Conservation (phyloP, 208 protist species). For the Acanthamoeba triangularis region DNA sequence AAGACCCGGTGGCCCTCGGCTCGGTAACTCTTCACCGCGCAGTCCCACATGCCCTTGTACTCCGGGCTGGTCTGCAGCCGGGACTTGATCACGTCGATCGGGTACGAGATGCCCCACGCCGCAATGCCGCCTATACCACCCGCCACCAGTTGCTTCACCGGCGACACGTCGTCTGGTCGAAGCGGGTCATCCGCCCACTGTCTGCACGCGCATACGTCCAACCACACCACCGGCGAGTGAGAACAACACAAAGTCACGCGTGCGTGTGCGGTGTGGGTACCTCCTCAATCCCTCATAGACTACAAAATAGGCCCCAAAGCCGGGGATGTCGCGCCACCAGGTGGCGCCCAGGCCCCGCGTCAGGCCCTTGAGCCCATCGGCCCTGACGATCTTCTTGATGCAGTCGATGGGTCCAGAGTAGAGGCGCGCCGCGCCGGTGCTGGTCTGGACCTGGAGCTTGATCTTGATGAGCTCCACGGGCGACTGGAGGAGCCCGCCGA, state of each 20-base stretch:
- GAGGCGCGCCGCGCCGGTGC: neutral
- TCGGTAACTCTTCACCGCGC: conserved; percentile 21
- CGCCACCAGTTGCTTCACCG: conserved; percentile 38
- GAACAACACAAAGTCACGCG: neutral
- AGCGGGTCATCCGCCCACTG: conserved; percentile 28
- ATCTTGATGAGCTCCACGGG: conserved; percentile 73
- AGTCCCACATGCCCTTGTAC: conserved; percentile 29
- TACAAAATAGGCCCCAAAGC: conserved; percentile 82
- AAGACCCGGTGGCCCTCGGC: conserved; percentile 39
- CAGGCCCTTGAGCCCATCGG: conserved; percentile 70
- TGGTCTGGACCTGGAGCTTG: conserved; percentile 39
- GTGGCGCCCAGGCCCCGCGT: conserved; percentile 78
- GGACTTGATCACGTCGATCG: conserved; percentile 61
- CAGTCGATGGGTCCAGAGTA: conserved; percentile 84
- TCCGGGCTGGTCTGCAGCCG: conserved; percentile 25
- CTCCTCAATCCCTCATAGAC: conserved; percentile 75
- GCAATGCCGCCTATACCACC: conserved; percentile 54
- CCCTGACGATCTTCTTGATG: conserved; percentile 76
- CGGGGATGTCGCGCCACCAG: conserved; percentile 75
- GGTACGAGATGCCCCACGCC: conserved; percentile 44
- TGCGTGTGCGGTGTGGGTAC: neutral
- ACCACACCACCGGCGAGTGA: neutral
- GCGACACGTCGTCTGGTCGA: conserved; percentile 37
- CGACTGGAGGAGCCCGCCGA: neutral
- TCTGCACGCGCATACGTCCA: neutral